These are phyloP conservation scores for Cicer pinnatifidum DNA, from an alignment of 306 rosid species.

Conservation along the genomic window DNA sequence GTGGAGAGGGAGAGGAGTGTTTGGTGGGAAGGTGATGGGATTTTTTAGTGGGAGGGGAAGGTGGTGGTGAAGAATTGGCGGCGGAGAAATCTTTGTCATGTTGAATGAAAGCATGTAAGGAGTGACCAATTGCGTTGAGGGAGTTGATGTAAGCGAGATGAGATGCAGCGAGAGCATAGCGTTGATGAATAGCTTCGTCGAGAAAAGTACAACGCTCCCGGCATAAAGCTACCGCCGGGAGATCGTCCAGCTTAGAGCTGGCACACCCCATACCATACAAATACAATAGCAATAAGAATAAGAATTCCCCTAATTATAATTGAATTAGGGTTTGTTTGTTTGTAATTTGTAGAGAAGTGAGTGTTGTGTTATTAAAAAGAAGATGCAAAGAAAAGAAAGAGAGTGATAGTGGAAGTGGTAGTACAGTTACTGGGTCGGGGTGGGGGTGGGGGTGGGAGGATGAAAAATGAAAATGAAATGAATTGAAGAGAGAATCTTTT, in stretches of 20 bases:
- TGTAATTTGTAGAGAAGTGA: not conserved
- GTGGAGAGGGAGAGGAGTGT: slow-evolving; percentile 47
- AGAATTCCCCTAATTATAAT: no score
- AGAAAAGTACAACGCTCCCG: slow-evolving; percentile 68
- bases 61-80: slow-evolving; percentile 47
- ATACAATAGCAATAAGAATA: no score
- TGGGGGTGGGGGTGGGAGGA: not conserved
- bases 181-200: slow-evolving; percentile 81
- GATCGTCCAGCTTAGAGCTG: slow-evolving; percentile 91
- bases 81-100: slow-evolving; percentile 43
- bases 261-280: slow-evolving; percentile 88
- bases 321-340: slow-evolving; percentile 29
- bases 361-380: not conserved
- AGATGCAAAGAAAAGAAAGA: not conserved
- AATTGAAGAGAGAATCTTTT: slow-evolving; percentile 79
- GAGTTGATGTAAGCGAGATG: slow-evolving; percentile 77
- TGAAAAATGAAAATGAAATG: not conserved
- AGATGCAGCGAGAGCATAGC: slow-evolving; percentile 74
- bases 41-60: slow-evolving; percentile 47
- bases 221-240: slow-evolving; percentile 89
- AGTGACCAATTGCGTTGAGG: slow-evolving; percentile 65
- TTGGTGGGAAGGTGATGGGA: not conserved
- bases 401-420: slow-evolving; percentile 9
- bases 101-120: slow-evolving; percentile 64
- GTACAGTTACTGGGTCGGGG: not conserved